Percentiles rank a stretch among this genome's conserved stretches.
These are phyloP conservation scores for Fomitopsis betulina DNA, from an alignment of 1,284 basidiomycete species.

Conservation along the genomic window DNA sequence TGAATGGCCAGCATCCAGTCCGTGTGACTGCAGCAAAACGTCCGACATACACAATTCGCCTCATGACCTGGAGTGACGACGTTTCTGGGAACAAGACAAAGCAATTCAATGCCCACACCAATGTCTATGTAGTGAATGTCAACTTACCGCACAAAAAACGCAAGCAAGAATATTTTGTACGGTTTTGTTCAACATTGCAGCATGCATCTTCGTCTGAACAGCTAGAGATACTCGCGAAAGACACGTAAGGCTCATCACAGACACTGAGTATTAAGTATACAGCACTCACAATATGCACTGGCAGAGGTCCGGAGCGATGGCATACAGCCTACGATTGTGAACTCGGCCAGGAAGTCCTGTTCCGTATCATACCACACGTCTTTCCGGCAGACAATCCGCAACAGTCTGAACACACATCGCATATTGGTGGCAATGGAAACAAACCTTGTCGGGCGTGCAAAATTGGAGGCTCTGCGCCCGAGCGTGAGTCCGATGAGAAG, in stretches of 20 bases:
- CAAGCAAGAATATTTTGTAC: slow-evolving; percentile 19
- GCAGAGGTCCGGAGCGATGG: neutral
- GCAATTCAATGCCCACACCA: slow-evolving; percentile 19
- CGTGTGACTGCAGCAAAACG: slow-evolving; percentile 1
- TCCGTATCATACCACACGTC: slow-evolving; percentile 21
- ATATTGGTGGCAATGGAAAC: slow-evolving; percentile 22
- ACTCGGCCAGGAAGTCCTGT: slow-evolving; percentile 19
- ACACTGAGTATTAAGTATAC: too few species aligned
- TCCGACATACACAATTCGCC: neutral
- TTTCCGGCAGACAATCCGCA: slow-evolving; percentile 33
- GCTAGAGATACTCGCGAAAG: slow-evolving; percentile 16
- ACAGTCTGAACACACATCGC: slow-evolving; percentile 26
- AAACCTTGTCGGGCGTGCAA: neutral
- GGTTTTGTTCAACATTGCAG: slow-evolving; percentile 22
- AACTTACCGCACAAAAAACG: slow-evolving; percentile 12
- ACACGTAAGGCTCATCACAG: neutral
- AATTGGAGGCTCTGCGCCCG: slow-evolving; percentile 19
- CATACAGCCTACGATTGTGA: slow-evolving; percentile 22
- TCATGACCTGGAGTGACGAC: slow-evolving; percentile 18
- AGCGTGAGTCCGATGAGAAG: slow-evolving; percentile 19
- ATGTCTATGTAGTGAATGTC: slow-evolving; percentile 15
- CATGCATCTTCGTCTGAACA: slow-evolving; percentile 28
- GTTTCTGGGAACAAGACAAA: slow-evolving; percentile 23
- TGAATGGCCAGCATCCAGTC: neutral
- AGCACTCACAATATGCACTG: too few species aligned